Base-by-base conservation (phyloP, 768 basidiomycete genomes). In the Boletales sp. region DNA sequence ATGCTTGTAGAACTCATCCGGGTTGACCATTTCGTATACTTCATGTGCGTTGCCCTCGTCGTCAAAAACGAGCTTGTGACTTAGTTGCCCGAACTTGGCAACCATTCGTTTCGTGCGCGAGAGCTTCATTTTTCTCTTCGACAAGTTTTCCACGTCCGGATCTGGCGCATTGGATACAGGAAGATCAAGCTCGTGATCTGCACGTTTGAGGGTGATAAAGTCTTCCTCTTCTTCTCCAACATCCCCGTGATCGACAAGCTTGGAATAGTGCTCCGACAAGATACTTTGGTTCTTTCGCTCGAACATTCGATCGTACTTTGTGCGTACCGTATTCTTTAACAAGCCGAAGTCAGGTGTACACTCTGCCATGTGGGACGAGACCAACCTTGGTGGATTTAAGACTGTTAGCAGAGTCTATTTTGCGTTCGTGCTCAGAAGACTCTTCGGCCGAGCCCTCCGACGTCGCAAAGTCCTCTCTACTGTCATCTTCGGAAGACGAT, bases 251-350 rank as follows among this genome's bases (percentile, higher is more conserved):
- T 90, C 88, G 52, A 98, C 74, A 35, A 99, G 83, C 62, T 90
- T 92, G 50, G 74, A 78, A 72, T 96, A 97, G 67, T 96, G 94
- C 52, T 84, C 81, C 0, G 94, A 92, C 31, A 97, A 78, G 43
- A 97, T 85, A 55, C 84, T 86, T 66, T 96, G 94, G 65, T 96
- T 97, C 67, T 91, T 95, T 49, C 94, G 83, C 62, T 90, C 88
- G 65, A 97, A 98, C 94, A 99, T 97, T 46, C 91, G 83, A 68
- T 97, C 95, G 67, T 97, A 96, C 70, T 95, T 97, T 3, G 95
- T 97, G 44, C 89, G 82, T 0, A 88, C 84, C 10, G 66, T 63
- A 39, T 68, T 60, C 75, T 75, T 53, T 13, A 44, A 41, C 13
- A 43, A 32, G 25, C 15, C 31, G 15, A 30, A 21, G 21, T 39